Percentiles rank a stretch among this genome's conserved stretches.
Evolutionary conservation across 1,139 yeast genomes (phyloP).

Genomic region (Zygosaccharomyces pseudobailii): DNA sequence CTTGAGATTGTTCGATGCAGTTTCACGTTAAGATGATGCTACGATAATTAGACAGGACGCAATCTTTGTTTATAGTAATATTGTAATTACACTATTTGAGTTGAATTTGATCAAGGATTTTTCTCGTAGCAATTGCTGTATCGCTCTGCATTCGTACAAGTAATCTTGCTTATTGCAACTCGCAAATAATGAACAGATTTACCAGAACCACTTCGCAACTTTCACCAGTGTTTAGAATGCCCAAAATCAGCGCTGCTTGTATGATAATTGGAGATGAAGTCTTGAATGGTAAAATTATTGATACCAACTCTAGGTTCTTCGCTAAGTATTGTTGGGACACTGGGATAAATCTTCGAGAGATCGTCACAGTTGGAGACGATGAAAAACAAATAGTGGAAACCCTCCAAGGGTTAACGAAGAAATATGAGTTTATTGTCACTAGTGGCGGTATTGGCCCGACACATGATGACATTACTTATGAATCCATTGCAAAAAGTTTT

Average conservation of each 20-base stretch:
- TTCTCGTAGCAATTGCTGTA: not conserved
- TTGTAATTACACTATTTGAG: not conserved
- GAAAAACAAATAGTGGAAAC: constrained; percentile 56
- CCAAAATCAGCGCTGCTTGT: constrained; percentile 31
- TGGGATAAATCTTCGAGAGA: constrained; percentile 61
- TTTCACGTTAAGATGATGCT: too few relatives aligned
- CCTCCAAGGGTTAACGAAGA: constrained; percentile 43
- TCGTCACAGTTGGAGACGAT: constrained; percentile 76
- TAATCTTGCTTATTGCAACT: not conserved
- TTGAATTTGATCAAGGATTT: not conserved
- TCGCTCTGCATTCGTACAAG: not conserved
- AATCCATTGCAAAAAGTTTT: constrained; percentile 61
- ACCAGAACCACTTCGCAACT: not conserved
- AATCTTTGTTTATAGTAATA: too few relatives aligned
- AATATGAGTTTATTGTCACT: constrained; percentile 68
- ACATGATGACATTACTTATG: constrained; percentile 83
- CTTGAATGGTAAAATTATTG: constrained; percentile 78
- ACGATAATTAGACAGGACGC: too few relatives aligned
- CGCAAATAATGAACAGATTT: not conserved
- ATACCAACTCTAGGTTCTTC: constrained; percentile 69
- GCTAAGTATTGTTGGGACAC: constrained; percentile 63
- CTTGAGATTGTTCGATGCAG: too few relatives aligned
- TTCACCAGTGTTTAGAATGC: constrained; percentile 14
- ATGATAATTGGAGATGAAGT: constrained; percentile 81
- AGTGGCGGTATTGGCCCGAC: constrained; percentile 87